phyloP scores from a whole-genome alignment of 192 early-diverging fungal species.

The Rhizophagus clarus region DNA sequence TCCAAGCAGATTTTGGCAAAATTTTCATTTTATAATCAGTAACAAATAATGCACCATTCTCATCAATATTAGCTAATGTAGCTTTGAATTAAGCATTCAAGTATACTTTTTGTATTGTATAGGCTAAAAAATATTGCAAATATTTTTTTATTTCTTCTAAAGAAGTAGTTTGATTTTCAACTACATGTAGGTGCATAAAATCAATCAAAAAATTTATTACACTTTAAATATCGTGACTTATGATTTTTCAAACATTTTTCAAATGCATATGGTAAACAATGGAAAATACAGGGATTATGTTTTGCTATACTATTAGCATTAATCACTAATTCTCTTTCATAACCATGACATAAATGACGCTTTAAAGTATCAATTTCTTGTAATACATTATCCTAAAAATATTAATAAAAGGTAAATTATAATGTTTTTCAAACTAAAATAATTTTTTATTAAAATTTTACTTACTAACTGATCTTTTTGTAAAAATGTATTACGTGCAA shows the following conservation, averaged over 20 bases:
- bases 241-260: background rate
- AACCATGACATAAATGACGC: background rate
- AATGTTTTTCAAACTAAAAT: background rate
- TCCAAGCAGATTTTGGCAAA: background rate
- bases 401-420: background rate
- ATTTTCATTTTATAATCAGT: background rate
- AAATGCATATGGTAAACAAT: background rate
- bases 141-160: background rate
- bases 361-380: background rate
- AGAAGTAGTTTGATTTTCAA: background rate
- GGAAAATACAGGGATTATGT: background rate
- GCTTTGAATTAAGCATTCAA: background rate
- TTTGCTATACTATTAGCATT: background rate
- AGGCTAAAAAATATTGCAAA: background rate
- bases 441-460: background rate
- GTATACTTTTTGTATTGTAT: background rate
- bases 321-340: background rate
- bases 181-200: background rate
- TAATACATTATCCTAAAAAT: background rate
- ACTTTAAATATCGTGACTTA: background rate
- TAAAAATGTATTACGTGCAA: background rate
- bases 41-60: background rate
- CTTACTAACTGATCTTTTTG: background rate
- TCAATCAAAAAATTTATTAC: conserved; percentile 10
- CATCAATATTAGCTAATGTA: background rate